A percentile compares a stretch with the other conserved stretches of the same genome.
phyloP scores from a whole-genome alignment of 768 basidiomycete species.

The Mycena rosella region DNA sequence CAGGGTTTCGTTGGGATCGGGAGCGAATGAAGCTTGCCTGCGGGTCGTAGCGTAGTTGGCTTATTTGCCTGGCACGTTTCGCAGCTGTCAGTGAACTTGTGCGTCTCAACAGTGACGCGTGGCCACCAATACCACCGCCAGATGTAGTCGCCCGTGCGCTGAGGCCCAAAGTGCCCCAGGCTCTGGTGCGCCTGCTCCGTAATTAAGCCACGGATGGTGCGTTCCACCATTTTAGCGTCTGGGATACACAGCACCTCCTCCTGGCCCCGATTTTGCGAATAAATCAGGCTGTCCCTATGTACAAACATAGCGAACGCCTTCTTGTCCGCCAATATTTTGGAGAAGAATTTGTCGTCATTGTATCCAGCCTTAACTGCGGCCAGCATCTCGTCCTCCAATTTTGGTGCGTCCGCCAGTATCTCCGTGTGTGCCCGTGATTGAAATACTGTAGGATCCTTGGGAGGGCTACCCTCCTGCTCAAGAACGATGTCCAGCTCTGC shows the following conservation, averaged over 20 bases:
- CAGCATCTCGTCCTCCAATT: neutral
- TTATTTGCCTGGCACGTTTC: neutral
- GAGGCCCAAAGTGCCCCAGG: neutral
- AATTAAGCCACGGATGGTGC: neutral
- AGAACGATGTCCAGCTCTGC: neutral
- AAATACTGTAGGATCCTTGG: neutral
- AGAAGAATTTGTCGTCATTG: neutral
- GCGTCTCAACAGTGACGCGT: neutral
- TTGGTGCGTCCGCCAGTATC: neutral
- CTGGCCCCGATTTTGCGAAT: neutral
- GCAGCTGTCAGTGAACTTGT: neutral
- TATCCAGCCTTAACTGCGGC: neutral
- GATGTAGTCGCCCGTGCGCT: too few relatives aligned
- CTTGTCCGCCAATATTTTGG: neutral
- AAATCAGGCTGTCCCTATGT: neutral
- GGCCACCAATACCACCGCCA: conserved; percentile 1
- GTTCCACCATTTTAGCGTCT: neutral
- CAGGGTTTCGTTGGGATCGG: conserved; percentile 23
- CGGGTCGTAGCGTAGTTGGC: neutral
- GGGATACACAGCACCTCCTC: neutral
- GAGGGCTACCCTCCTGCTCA: neutral
- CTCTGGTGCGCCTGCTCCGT: neutral
- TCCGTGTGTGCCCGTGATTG: neutral
- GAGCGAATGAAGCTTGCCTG: neutral
- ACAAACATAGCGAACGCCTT: neutral